phyloP scores from a whole-genome alignment of 805 yeast genomes.

The Lipomyces chichibuensis region DNA sequence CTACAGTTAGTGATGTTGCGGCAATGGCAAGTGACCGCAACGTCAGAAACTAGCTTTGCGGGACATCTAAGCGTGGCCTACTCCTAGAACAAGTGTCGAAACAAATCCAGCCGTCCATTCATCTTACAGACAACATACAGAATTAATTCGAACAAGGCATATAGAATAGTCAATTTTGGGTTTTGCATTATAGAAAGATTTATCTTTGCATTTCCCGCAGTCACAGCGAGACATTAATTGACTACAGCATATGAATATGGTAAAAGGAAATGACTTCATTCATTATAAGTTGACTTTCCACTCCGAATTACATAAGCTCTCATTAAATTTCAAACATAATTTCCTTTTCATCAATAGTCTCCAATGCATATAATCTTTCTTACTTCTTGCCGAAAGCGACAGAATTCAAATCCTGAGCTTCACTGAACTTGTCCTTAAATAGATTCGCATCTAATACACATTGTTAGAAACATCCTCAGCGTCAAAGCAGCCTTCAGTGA shows the following conservation, averaged over 20 bases:
- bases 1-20: no score
- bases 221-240: neutral
- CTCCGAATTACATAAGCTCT: neutral
- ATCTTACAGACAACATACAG: no score
- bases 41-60: no score
- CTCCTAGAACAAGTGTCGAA: no score
- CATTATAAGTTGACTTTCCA: neutral
- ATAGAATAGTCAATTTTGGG: no score
- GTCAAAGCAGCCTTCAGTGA: neutral
- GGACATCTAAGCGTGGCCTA: no score
- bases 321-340: neutral
- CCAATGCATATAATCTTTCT: neutral
- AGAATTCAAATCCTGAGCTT: constrained; percentile 74
- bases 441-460: constrained; percentile 69
- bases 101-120: no score
- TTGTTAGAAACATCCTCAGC: constrained; percentile 49
- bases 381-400: constrained; percentile 36
- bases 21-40: no score
- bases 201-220: neutral
- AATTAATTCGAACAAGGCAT: no score
- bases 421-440: constrained; percentile 89
- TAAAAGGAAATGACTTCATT: neutral
- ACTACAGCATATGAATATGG: neutral
- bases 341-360: neutral
- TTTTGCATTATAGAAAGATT: no score